Percentiles rank a stretch among this genome's conserved stretches.
phyloP scores from a whole-genome alignment of 1,284 basidiomycete genomes.

The Ustilago xerochloae region DNA sequence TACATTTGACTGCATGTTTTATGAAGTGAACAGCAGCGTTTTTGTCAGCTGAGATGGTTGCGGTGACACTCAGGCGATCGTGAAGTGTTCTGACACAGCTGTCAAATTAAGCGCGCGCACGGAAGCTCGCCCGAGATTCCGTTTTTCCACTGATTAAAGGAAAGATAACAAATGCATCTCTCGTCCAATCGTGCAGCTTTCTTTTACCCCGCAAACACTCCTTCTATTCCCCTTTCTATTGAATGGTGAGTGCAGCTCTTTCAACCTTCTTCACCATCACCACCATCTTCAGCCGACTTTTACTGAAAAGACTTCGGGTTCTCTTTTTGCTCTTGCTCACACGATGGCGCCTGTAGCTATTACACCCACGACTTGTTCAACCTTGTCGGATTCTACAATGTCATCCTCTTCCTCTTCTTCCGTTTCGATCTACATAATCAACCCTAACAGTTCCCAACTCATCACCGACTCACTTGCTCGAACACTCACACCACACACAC shows the following conservation, averaged over 20 bases:
- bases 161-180: background rate
- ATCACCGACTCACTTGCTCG: slow-evolving; percentile 25
- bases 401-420: background rate
- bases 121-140: slow-evolving; percentile 36
- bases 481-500: slow-evolving; percentile 1
- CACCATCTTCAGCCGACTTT: too few species aligned
- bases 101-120: slow-evolving; percentile 9
- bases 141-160: too few species aligned
- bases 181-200: slow-evolving; percentile 2
- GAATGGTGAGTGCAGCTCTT: background rate
- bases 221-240: too few species aligned
- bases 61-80: too few species aligned
- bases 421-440: slow-evolving; percentile 24
- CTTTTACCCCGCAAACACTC: background rate
- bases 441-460: slow-evolving; percentile 34
- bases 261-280: background rate
- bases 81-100: background rate
- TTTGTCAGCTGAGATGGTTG: too few species aligned
- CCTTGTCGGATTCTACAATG: background rate
- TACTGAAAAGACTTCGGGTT: too few species aligned
- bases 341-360: background rate
- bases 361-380: background rate
- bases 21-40: too few species aligned
- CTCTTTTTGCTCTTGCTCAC: too few species aligned
- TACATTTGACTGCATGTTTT: too few species aligned